phyloP scores from a whole-genome alignment of 805 yeast species.

The Suhomyces sp. region DNA sequence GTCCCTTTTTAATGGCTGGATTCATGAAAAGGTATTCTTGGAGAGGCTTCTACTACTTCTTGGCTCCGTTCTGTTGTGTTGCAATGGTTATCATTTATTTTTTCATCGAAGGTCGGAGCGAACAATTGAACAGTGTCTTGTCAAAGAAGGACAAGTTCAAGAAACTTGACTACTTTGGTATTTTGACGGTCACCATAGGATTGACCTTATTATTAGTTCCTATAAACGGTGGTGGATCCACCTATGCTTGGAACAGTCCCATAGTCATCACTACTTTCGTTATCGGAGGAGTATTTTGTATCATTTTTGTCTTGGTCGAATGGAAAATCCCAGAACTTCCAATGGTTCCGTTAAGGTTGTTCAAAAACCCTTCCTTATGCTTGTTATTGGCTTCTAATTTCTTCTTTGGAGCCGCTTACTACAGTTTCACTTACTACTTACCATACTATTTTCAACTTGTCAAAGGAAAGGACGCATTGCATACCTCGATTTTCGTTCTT shows the following conservation, averaged over 20 bases:
- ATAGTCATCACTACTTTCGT: slow-evolving; percentile 33
- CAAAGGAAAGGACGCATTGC: slow-evolving; percentile 36
- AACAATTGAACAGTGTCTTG: slow-evolving; percentile 24
- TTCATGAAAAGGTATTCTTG: slow-evolving; percentile 45
- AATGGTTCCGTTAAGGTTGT: slow-evolving; percentile 50
- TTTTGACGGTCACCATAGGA: slow-evolving; percentile 45
- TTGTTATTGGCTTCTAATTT: slow-evolving; percentile 33
- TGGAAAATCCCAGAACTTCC: slow-evolving; percentile 48
- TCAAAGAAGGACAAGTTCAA: slow-evolving; percentile 34
- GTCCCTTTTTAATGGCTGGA: slow-evolving; percentile 56
- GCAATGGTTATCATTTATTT: slow-evolving; percentile 29
- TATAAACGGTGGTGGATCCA: slow-evolving; percentile 58
- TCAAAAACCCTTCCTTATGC: slow-evolving; percentile 33
- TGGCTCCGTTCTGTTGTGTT: slow-evolving; percentile 40
- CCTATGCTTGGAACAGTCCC: slow-evolving; percentile 51
- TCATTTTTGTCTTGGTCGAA: slow-evolving; percentile 49
- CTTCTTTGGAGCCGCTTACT: slow-evolving; percentile 49
- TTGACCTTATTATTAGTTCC: slow-evolving; percentile 53
- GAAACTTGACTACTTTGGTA: slow-evolving; percentile 54
- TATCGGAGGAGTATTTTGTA: slow-evolving; percentile 35
- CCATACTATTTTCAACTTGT: slow-evolving; percentile 51
- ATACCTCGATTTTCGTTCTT: slow-evolving; percentile 39
- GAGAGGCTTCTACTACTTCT: slow-evolving; percentile 52
- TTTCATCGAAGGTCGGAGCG: slow-evolving; percentile 36
- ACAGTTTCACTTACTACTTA: slow-evolving; percentile 44